Base-by-base conservation (phyloP, 1,284 basidiomycete species). In the Ceratobasidium sp. region DNA sequence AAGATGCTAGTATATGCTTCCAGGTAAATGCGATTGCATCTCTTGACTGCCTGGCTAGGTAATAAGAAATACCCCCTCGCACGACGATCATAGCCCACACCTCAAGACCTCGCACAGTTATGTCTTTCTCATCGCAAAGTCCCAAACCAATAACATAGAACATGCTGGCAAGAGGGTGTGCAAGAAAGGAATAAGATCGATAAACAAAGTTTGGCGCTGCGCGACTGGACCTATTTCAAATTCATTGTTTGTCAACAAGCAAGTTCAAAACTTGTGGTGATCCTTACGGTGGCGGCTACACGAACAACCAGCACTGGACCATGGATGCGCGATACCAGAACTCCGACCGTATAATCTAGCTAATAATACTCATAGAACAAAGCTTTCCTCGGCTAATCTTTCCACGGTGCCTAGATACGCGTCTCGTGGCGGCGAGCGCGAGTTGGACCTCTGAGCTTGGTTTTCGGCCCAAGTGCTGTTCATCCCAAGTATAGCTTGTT, bases 1-100 rank as follows among this genome's bases (percentile, higher is more conserved):
- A 98, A 87, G 80, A 98, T 96, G 83, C 94, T 96, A 0, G 97
- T 98, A 86, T 98, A 98, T 0, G 95, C 95, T 85, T 98, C 97
- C 54, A 98, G 91, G 84, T 98, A 98, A 26, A 98, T 92, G 76
- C 96, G 88, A 57, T 91, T 86, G 46, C 91, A 93, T 48, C 87
- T 86, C 84, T 92, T 93, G 77, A 98, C 90, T 17, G 95, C 93
- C 94, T 96, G 81, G 48, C 56, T 7, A 44, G 50, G 59, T 76
- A 59, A 13, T 57, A 17, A 42, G 23, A 26, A 61, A 52, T 40
- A 46, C 46, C 46, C 57, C 62, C 38, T 26, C 56, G 13, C 26
- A 48, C 15, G 40, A 33, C 26, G 33, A 69, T 28, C 9, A 13
- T 26, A 71, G 40, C 56, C 80, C 86, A 79, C 81, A 93, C 95